Base-by-base conservation (phyloP, 1,284 basidiomycete genomes). In the Coniophora puteana region DNA sequence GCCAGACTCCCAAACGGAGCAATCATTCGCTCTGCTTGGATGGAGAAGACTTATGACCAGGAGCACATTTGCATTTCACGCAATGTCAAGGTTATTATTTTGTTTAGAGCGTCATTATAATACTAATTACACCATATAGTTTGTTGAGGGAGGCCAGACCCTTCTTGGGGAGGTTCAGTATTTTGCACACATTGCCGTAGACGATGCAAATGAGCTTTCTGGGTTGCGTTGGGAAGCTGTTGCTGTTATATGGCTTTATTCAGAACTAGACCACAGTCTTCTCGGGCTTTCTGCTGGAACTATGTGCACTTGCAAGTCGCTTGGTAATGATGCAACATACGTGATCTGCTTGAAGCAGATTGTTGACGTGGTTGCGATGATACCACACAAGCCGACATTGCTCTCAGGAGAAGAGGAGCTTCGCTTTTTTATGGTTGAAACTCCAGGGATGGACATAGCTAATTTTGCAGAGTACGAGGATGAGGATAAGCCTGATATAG, bases 361-460 rank as follows among this genome's bases (percentile, higher is more conserved):
- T 24, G 6, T 35, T 2, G 49, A 58, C 13, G 54, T 63, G 11
- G 51, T 65, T 1, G 52, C 48, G 0, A 57, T 65, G 58, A 35
- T 49, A 1, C 50, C 50, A 10, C 41, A 46, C n/a, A 27, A 16
- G 20, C 26, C n/a, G 13, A 44, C 22, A 13, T 38, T 39, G 1
- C 29, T 22, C 4, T 27, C 18, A 14, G 38, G 28, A 18, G 8
- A 12, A 12, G 24, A n/a, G 5, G 27, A 40, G 16, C 16, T 17
- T 11, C 18, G 25, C 1, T 46, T 43, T 31, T 40, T 46, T 21
- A 7, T 43, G 11, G 17, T 43, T 1, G 32, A 46, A 14, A 46
- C 35, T n/a, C 45, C 41, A 5, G 30, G 45, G n/a, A 29, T 46
- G 14, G 41, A 46, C 10, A 21, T 46, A 4, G 36, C 37, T 3